phyloP scores from a whole-genome alignment of 371 early-diverging fungal genomes.

The Saksenaea vasiformis region DNA sequence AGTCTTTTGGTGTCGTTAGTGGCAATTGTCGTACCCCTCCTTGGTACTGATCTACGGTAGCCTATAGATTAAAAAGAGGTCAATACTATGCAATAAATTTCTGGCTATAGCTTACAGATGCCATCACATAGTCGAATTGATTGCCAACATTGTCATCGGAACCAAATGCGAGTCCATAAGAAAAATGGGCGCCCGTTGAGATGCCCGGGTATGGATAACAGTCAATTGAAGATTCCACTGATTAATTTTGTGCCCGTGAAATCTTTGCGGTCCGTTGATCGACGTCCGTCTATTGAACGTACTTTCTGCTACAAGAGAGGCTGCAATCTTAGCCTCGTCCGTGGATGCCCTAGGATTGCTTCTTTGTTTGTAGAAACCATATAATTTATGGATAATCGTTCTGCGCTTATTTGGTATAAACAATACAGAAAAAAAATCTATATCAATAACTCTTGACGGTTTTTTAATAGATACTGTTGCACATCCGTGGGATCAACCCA shows the following conservation, averaged over 20 bases:
- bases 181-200: no score
- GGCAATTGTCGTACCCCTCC: background rate
- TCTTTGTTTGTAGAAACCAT: no score
- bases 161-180: no score
- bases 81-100: background rate
- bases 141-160: background rate
- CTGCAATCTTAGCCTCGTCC: no score
- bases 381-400: background rate
- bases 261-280: no score
- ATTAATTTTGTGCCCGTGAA: no score
- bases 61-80: background rate
- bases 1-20: background rate
- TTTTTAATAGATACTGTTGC: slow-evolving; percentile 19
- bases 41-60: background rate
- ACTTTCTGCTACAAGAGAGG: no score
- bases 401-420: background rate
- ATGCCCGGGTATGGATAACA: no score
- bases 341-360: no score
- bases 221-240: no score
- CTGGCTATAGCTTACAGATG: background rate
- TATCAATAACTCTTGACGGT: slow-evolving; percentile 27
- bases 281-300: no score
- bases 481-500: slow-evolving; percentile 31
- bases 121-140: background rate
- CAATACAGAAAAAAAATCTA: background rate